phyloP scores from a whole-genome alignment of 1,139 yeast genomes.

The Yamadazyma buinensis region DNA sequence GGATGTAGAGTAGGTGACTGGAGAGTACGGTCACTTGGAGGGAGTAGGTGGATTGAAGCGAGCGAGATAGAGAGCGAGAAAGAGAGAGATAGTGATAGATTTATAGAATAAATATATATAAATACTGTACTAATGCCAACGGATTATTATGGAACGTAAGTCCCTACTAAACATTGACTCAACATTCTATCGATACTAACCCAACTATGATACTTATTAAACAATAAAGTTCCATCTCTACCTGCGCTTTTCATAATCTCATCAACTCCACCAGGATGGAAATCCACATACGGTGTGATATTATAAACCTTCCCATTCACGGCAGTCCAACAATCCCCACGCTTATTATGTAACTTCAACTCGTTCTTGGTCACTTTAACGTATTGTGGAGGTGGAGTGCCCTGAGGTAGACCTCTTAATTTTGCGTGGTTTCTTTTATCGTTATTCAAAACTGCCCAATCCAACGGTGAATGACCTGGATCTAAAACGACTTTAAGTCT shows the following conservation, averaged over 20 bases:
- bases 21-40: no score
- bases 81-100: neutral
- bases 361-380: constrained; percentile 58
- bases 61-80: no score
- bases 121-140: neutral
- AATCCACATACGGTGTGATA: constrained; percentile 73
- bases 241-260: constrained; percentile 83
- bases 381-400: constrained; percentile 41
- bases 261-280: constrained; percentile 90
- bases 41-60: no score
- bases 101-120: neutral
- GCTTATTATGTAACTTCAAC: constrained; percentile 53
- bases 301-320: constrained; percentile 81
- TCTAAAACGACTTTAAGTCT: constrained; percentile 53
- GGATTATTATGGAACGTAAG: constrained; percentile 21
- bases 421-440: constrained; percentile 19
- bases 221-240: constrained; percentile 74
- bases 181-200: constrained; percentile 81
- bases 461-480: constrained; percentile 84
- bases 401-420: constrained; percentile 38
- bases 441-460: constrained; percentile 69
- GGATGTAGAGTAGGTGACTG: no score
- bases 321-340: constrained; percentile 81
- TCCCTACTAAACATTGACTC: constrained; percentile 74
- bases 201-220: constrained; percentile 85